A percentile compares a stretch with the other conserved stretches of the same genome.
phyloP scores from a whole-genome alignment of 805 yeast genomes.

The Starmerella khaoyaiensis region DNA sequence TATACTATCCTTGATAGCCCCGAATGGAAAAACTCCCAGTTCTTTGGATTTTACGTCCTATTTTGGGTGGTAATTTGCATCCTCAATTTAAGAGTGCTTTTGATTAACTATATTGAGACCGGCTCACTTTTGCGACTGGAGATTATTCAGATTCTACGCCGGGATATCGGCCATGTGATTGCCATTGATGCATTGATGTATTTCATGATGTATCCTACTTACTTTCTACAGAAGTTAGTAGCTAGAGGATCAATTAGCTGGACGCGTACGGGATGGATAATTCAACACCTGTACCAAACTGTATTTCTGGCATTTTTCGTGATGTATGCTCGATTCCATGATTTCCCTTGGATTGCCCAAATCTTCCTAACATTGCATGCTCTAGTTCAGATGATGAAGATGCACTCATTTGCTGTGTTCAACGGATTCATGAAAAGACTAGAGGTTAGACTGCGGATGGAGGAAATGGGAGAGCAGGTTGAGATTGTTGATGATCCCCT shows the following conservation, averaged over 20 bases:
- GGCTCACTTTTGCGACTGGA: slow-evolving; percentile 39
- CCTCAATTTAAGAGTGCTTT: slow-evolving; percentile 32
- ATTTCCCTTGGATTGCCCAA: slow-evolving; percentile 80
- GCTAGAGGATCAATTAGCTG: slow-evolving; percentile 40
- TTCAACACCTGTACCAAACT: slow-evolving; percentile 49
- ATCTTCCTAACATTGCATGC: slow-evolving; percentile 76
- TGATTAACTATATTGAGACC: slow-evolving; percentile 39
- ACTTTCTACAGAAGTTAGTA: slow-evolving; percentile 44
- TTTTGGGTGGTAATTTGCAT: slow-evolving; percentile 26
- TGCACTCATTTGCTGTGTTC: slow-evolving; percentile 84
- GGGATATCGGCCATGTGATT: slow-evolving; percentile 55
- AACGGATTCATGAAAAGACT: slow-evolving; percentile 62
- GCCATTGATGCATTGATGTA: slow-evolving; percentile 68
- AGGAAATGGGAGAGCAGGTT: neutral
- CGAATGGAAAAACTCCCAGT: slow-evolving; percentile 28
- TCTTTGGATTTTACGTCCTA: slow-evolving; percentile 70
- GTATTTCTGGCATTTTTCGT: slow-evolving; percentile 41
- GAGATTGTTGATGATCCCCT: neutral
- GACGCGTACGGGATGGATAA: slow-evolving; percentile 49
- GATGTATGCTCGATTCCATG: slow-evolving; percentile 40
- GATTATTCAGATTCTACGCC: slow-evolving; percentile 43
- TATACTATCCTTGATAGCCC: slow-evolving; percentile 24
- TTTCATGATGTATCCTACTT: slow-evolving; percentile 47
- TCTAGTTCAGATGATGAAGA: slow-evolving; percentile 81
- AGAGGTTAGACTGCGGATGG: slow-evolving; percentile 7